Conservation (phyloP, 768 basidiomycete species). For the Boletus rubroflammeus region DNA sequence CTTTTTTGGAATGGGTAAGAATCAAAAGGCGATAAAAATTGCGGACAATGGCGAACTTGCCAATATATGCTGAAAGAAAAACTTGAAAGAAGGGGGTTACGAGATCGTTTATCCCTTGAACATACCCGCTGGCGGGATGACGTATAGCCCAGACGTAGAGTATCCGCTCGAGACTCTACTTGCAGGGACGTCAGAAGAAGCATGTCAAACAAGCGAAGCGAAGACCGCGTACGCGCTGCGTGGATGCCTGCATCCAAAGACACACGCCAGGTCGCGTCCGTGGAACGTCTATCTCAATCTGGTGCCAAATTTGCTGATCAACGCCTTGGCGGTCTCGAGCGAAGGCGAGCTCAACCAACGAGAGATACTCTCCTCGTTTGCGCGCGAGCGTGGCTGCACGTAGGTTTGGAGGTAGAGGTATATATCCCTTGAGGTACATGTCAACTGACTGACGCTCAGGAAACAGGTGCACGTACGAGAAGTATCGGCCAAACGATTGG, state of each 20-base stretch:
- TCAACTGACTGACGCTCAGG: slow-evolving; percentile 5
- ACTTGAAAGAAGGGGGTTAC: slow-evolving; percentile 98
- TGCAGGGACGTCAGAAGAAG: slow-evolving; percentile 20
- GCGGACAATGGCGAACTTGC: slow-evolving; percentile 39
- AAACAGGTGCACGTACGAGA: slow-evolving; percentile 53
- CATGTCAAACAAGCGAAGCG: not conserved
- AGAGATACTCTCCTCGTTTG: slow-evolving; percentile 89
- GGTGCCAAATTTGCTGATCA: slow-evolving; percentile 99
- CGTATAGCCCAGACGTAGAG: slow-evolving; percentile 99
- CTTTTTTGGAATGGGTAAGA: slow-evolving; percentile 40
- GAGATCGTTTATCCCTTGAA: slow-evolving; percentile 98
- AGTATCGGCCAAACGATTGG: slow-evolving; percentile 94
- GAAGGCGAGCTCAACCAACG: slow-evolving; percentile 87
- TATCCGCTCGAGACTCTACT: slow-evolving; percentile 87
- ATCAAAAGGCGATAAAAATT: not conserved
- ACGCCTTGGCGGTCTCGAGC: slow-evolving; percentile 78
- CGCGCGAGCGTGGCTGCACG: slow-evolving; percentile 75
- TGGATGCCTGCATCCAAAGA: slow-evolving; percentile 87
- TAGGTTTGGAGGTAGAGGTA: slow-evolving; percentile 77
- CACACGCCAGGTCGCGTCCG: slow-evolving; percentile 87
- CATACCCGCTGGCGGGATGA: slow-evolving; percentile 97
- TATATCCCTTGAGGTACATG: slow-evolving; percentile 67
- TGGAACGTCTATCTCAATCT: slow-evolving; percentile 98
- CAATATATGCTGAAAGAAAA: slow-evolving; percentile 92
- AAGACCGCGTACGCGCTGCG: slow-evolving; percentile 71